phyloP scores from a whole-genome alignment of 768 basidiomycete genomes.

The Tylopilus intermedius region DNA sequence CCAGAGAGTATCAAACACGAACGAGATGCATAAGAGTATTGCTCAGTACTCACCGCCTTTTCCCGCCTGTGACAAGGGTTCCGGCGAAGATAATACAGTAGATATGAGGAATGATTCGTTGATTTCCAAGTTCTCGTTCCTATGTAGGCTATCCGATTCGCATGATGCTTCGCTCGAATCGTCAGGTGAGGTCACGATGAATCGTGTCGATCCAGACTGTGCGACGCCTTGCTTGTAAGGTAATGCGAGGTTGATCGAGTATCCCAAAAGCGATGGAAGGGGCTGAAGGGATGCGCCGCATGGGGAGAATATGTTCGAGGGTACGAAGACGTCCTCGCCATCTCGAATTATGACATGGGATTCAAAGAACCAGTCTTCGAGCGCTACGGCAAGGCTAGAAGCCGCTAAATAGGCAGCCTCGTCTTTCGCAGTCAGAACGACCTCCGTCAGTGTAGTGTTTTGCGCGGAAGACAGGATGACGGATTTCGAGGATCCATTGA shows the following conservation, averaged over 20 bases:
- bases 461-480: slow-evolving; percentile 22
- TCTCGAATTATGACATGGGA: slow-evolving; percentile 48
- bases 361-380: slow-evolving; percentile 43
- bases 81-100: slow-evolving; percentile 34
- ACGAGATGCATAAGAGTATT: neutral
- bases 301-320: slow-evolving; percentile 15
- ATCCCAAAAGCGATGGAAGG: slow-evolving; percentile 29
- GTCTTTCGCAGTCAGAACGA: slow-evolving; percentile 50
- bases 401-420: slow-evolving; percentile 44
- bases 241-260: slow-evolving; percentile 54
- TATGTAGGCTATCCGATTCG: slow-evolving; percentile 9
- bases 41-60: slow-evolving; percentile 6
- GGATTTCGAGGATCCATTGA: slow-evolving; percentile 10
- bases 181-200: slow-evolving; percentile 44
- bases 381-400: slow-evolving; percentile 25
- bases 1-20: slow-evolving; percentile 4
- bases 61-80: slow-evolving; percentile 7
- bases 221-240: slow-evolving; percentile 73
- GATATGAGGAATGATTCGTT: slow-evolving; percentile 65
- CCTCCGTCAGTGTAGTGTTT: slow-evolving; percentile 41
- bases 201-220: slow-evolving; percentile 42
- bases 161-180: slow-evolving; percentile 1
- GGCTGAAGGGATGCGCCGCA: slow-evolving; percentile 10
- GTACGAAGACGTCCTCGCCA: slow-evolving; percentile 37
- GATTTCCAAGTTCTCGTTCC: slow-evolving; percentile 56